phyloP scores from a whole-genome alignment of 257 asterid genomes.

The Nicotiana attenuata region DNA sequence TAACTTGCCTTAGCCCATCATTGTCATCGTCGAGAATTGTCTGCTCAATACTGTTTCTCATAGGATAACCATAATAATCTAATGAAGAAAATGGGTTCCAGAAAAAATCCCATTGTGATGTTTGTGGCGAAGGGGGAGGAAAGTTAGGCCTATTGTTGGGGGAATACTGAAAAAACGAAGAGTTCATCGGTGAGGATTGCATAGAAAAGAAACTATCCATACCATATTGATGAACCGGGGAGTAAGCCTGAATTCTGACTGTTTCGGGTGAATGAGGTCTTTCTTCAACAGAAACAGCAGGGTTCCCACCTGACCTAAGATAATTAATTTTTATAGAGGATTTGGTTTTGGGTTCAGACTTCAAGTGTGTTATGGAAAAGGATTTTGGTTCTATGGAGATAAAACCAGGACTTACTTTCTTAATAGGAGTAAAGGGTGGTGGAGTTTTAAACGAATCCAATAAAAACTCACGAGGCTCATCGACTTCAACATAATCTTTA shows the following conservation, averaged over 20 bases:
- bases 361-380: constrained; percentile 43
- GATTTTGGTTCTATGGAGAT: constrained; percentile 65
- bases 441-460: constrained; percentile 53
- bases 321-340: constrained; percentile 52
- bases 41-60: constrained; percentile 43
- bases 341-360: constrained; percentile 35
- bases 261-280: constrained; percentile 81
- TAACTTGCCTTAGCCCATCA: constrained; percentile 66
- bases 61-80: constrained; percentile 75
- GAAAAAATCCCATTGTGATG: constrained; percentile 94
- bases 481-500: constrained; percentile 75
- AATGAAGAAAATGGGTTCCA: constrained; percentile 95
- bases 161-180: constrained; percentile 56
- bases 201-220: constrained; percentile 61
- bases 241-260: constrained; percentile 51
- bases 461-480: constrained; percentile 71
- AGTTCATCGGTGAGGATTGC: constrained; percentile 51
- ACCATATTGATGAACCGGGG: constrained; percentile 66
- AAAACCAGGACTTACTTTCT: constrained; percentile 56
- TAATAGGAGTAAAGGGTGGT: constrained; percentile 40
- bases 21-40: constrained; percentile 52
- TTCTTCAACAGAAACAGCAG: constrained; percentile 74
- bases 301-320: constrained; percentile 60
- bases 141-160: constrained; percentile 51
- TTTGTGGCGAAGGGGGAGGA: constrained; percentile 70